Evolutionary conservation across 495 filamentous ascomycete genomes (phyloP).

Genomic region (Filosporella fistucella): DNA sequence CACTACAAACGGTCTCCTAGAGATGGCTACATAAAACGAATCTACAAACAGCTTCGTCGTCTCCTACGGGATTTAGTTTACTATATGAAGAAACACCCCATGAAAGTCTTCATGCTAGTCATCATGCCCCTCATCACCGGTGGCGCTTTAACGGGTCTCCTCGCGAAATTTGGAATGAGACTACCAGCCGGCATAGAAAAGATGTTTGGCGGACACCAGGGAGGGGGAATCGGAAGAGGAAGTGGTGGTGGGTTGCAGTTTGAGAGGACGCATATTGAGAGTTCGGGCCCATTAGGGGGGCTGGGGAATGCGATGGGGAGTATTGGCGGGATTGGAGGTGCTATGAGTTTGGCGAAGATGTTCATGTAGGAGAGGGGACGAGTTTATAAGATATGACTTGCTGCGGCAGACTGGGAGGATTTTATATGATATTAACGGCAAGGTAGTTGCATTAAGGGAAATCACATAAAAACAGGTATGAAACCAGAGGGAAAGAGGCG

Average conservation of each 20-base stretch:
- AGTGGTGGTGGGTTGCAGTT: conserved; percentile 22
- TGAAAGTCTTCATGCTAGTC: conserved; percentile 81
- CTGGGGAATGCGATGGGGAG: conserved; percentile 27
- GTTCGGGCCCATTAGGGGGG: conserved; percentile 16
- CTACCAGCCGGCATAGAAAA: conserved; percentile 56
- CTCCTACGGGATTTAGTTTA: conserved; percentile 68
- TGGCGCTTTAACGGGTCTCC: conserved; percentile 67
- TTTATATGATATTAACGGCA: too few relatives aligned
- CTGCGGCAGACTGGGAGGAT: too few relatives aligned
- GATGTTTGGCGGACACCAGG: conserved; percentile 49
- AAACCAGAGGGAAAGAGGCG: too few relatives aligned
- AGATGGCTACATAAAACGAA: conserved; percentile 65
- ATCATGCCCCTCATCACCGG: conserved; percentile 80
- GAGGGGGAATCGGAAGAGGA: conserved; percentile 18
- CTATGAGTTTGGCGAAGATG: conserved; percentile 61
- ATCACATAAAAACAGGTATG: too few relatives aligned
- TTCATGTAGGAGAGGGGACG: conserved; percentile 46
- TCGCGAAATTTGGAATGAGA: conserved; percentile 70
- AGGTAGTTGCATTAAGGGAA: too few relatives aligned
- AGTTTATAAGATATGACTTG: conserved; percentile 35
- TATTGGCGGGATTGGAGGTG: conserved; percentile 40
- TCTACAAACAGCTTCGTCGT: conserved; percentile 65
- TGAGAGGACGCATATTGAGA: conserved; percentile 17
- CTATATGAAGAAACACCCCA: conserved; percentile 72
- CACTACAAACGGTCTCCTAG: conserved; percentile 70